Evolutionary conservation across 345 rosid species (phyloP), one percentile per base, ranked within the genome.

Genomic region (Litchi chinensis): DNA sequence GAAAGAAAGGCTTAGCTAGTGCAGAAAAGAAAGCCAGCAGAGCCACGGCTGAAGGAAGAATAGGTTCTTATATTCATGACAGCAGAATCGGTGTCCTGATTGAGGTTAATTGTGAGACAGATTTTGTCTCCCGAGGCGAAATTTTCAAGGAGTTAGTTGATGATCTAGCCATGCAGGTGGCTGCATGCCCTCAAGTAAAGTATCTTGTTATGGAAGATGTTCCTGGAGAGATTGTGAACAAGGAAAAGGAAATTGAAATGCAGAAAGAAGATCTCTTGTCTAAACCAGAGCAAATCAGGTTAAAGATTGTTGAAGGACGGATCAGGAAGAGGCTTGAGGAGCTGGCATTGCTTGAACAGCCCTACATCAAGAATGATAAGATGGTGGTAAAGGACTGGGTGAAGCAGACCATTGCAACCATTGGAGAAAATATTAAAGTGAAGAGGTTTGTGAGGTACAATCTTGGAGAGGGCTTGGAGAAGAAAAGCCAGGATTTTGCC

Each of bases 41-140:
- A 81, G 89, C 85, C 68, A 96, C 99, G 64, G 95, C 97, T 54
- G 99, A 96, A 77, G 99, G 99, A 84, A 90, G 97, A 85, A 92
- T 96, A 8, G 94, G 98, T 79, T 86, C 97, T 74, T 96, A 96
- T 86, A 91, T 96, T 77, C 99, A 96, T 62, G 99, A 92, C 84
- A 85, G 94, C 89, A 91, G 99, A 86, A 93, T 96, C 0, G 99
- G 99, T 70, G 90, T 96, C 82, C 92, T 92, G 69, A 82, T 93
- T 66, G 99, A 96, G 86, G 98, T 93, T 70, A 96, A 92, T 68
- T 96, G 98, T 43, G 99, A 96, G 83, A 96, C 99, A 0, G 99
- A 95, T 82, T 95, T 95, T 43, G 99, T 93, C 81, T 95, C 99
- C 7, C 91, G 97, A 1, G 99, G 99, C 0, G 95, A 95, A 68